Evolutionary conservation across 2,329 filamentous ascomycete genomes (phyloP), one percentile per base, ranked within the genome.

Genomic region (Arthrobotrys musiformis): DNA sequence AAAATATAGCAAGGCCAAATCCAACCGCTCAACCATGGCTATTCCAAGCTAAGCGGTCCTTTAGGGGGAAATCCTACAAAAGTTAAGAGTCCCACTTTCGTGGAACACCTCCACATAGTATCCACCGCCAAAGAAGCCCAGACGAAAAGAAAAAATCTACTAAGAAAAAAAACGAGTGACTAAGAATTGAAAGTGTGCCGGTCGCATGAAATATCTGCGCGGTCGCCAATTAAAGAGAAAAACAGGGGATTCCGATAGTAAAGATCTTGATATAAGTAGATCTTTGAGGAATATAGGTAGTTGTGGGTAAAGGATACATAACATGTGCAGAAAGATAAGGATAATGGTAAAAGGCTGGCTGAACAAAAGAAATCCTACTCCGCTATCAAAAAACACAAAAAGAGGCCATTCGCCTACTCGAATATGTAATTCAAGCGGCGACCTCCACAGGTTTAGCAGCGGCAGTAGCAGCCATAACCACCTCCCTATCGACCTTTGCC

Each of bases 381-480:
- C 50, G 50, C 50, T 56, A 28, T 19, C 15, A 52, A 35, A 35
- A 46, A 56, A 24, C 44, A 19, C 5, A 56, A 56, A 2, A 24
- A 24, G n/a, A 22, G 50, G 13, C 35, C 28, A 30, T n/a, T n/a
- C n/a, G 44, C 13, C 22, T 3, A 13, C 26, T 52, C 15, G n/a
- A 54, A 56, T 19, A 54, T 35, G n/a, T 6, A 33, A 56, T 33
- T 48, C 56, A 77, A 50, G 66, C 73, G 46, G 66, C 52, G 22
- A 77, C 61, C 44, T 77, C 58, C 33, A 77, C 66, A 24, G 66
- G 40, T 30, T 76, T 76, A 24, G 50, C 4, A 22, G 30, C 37
- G 24, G 44, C 13, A 30, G 52, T 17, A 24, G 50, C 17, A 46
- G 46, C 66, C 5, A 24, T 42, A 63, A 11, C 28, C 15, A 74